phyloP scores from a whole-genome alignment of 371 early-diverging fungal genomes.

The Mucor irregularis region DNA sequence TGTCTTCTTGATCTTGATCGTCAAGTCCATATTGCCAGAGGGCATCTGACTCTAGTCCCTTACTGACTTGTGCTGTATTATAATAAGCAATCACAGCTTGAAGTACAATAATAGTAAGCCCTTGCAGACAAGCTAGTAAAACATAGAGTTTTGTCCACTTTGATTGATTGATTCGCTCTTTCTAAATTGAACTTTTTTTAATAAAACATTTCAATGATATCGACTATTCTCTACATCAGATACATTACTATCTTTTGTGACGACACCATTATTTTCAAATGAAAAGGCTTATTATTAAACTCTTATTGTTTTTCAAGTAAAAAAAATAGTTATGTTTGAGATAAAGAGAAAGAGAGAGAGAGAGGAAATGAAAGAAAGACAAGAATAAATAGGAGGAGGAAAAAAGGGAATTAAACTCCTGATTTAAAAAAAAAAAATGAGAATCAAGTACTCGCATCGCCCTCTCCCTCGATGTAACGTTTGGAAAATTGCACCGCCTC shows the following conservation, averaged over 20 bases:
- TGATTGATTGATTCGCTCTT: constrained; percentile 35
- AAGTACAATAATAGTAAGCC: constrained; percentile 34
- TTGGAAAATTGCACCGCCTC: neutral
- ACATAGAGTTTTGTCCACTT: constrained; percentile 42
- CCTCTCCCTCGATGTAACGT: neutral
- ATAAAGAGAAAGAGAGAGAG: neutral
- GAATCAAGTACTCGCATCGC: too few relatives aligned
- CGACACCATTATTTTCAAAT: constrained; percentile 7
- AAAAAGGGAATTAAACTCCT: neutral
- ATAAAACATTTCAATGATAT: neutral
- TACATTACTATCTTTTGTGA: constrained; percentile 22
- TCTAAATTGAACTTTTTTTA: constrained; percentile 14
- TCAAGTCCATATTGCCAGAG: constrained; percentile 4
- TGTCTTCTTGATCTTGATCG: neutral
- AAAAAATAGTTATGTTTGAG: neutral
- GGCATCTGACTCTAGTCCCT: constrained; percentile 10
- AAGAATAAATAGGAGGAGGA: neutral
- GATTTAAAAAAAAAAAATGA: constrained; percentile 2
- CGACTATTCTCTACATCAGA: neutral
- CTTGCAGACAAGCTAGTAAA: constrained; percentile 37
- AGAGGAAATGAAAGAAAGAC: neutral
- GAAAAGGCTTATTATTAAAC: neutral
- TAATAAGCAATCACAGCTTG: constrained; percentile 41
- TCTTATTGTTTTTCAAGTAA: too few relatives aligned
- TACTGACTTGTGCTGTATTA: constrained; percentile 23